These are phyloP conservation scores for Wallacemonas collosoma DNA, from an alignment of 208 protist genomes.

Conservation along the genomic window DNA sequence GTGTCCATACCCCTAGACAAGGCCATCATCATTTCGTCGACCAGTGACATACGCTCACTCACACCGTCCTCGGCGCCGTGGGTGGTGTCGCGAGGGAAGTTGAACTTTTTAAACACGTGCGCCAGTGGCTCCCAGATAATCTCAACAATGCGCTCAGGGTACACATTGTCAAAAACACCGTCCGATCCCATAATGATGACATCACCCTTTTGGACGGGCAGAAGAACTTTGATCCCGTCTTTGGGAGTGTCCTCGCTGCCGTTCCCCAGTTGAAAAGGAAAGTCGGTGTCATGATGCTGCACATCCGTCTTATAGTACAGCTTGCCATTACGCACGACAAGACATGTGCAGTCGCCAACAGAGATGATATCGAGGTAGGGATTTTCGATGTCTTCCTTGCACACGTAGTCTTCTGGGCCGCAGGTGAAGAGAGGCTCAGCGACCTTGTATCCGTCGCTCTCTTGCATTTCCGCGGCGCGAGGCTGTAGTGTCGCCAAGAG, in stretches of 20 bases:
- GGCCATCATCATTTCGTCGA: conserved; percentile 53
- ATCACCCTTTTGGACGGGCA: conserved; percentile 56
- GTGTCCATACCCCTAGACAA: conserved; percentile 36
- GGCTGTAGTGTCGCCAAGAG: conserved; percentile 69
- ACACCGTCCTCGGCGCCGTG: conserved; percentile 15
- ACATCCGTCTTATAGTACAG: conserved; percentile 51
- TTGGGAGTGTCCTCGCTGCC: conserved; percentile 61
- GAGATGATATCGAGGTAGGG: conserved; percentile 54
- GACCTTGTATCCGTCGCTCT: conserved; percentile 37
- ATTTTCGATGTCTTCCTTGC: conserved; percentile 19
- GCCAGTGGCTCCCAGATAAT: conserved; percentile 47
- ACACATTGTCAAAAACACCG: conserved; percentile 80
- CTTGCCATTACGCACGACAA: conserved; percentile 54
- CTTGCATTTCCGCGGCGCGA: conserved; percentile 36
- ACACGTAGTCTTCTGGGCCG: conserved; percentile 17
- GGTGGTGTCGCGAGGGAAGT: conserved; percentile 9
- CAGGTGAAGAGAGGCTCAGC: conserved; percentile 24
- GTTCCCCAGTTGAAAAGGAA: conserved; percentile 68
- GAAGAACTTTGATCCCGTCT: conserved; percentile 36
- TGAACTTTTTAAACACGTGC: conserved; percentile 31
- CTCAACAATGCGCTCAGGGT: conserved; percentile 35
- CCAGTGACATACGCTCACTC: conserved; percentile 27
- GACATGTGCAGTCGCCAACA: conserved; percentile 64
- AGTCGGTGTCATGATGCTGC: conserved; percentile 68
- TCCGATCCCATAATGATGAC: conserved; percentile 70